Percentiles rank a stretch among this genome's conserved stretches.
Conservation (phyloP, 2,329 filamentous ascomycete genomes). For the Aspergillus sojae region DNA sequence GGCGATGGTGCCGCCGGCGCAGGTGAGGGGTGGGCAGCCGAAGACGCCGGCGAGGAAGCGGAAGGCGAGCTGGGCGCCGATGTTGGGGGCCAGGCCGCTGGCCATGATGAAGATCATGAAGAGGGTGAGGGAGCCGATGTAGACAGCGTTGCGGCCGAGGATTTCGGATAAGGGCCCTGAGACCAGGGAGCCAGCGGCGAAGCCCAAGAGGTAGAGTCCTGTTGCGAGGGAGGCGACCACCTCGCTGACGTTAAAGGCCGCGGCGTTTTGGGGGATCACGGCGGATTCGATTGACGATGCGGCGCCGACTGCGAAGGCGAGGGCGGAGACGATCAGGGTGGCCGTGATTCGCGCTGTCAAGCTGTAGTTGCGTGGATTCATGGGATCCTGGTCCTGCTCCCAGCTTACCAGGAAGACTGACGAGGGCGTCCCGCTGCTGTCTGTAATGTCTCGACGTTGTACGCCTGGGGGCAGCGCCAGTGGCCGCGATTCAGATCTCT, state of each 20-base stretch:
- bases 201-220: conserved; percentile 45
- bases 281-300: conserved; percentile 58
- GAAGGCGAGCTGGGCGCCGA: conserved; percentile 52
- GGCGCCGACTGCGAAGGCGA: conserved; percentile 54
- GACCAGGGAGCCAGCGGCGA: conserved; percentile 52
- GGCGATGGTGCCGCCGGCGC: conserved; percentile 46
- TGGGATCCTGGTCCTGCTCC: conserved; percentile 33
- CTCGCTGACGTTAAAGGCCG: conserved; percentile 52
- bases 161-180: conserved; percentile 54
- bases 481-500: not conserved
- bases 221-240: conserved; percentile 55
- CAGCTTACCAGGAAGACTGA: conserved; percentile 34
- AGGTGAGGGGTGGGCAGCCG: conserved; percentile 47
- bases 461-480: not conserved
- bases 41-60: conserved; percentile 54
- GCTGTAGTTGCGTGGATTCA: conserved; percentile 46
- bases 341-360: conserved; percentile 37
- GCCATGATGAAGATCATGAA: conserved; percentile 54
- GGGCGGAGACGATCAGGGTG: conserved; percentile 48
- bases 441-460: not conserved
- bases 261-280: conserved; percentile 48
- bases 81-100: conserved; percentile 50
- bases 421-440: not conserved
- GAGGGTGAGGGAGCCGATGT: conserved; percentile 48
- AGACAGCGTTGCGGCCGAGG: conserved; percentile 53